phyloP scores from a whole-genome alignment of 2,329 filamentous ascomycete species.

The Metarhizium humberi region DNA sequence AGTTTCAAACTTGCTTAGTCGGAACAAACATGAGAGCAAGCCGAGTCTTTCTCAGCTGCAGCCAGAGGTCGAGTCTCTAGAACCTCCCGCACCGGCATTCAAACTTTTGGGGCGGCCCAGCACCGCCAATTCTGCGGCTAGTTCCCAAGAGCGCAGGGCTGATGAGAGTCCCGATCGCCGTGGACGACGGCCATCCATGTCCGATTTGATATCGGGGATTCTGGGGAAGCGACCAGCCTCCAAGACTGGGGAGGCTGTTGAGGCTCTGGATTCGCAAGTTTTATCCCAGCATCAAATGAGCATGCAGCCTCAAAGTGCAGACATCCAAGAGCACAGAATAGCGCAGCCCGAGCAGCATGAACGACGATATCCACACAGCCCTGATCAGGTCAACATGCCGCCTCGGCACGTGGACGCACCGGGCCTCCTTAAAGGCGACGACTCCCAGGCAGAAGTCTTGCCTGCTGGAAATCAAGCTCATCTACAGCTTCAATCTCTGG shows the following conservation, averaged over 20 bases:
- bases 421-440: background rate
- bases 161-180: slow-evolving; percentile 12
- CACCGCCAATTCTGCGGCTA: slow-evolving; percentile 12
- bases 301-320: background rate
- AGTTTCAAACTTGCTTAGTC: slow-evolving; percentile 12
- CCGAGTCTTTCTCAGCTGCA: background rate
- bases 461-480: background rate
- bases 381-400: background rate
- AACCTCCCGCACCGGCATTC: slow-evolving; percentile 9
- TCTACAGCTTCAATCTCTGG: background rate
- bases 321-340: background rate
- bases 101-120: slow-evolving; percentile 13
- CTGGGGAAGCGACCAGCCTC: slow-evolving; percentile 15
- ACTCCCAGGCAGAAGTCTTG: background rate
- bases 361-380: background rate
- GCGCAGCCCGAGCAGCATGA: background rate
- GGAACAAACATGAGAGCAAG: background rate
- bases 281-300: background rate
- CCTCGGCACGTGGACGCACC: background rate
- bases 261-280: background rate
- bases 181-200: slow-evolving; percentile 19
- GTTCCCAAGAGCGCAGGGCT: slow-evolving; percentile 8
- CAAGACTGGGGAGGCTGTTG: slow-evolving; percentile 10
- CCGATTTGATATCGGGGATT: slow-evolving; percentile 20
- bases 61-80: background rate